Evolutionary conservation across 306 rosid species (phyloP), one percentile per base, ranked within the genome.

Genomic region (Acacia crassicarpa): DNA sequence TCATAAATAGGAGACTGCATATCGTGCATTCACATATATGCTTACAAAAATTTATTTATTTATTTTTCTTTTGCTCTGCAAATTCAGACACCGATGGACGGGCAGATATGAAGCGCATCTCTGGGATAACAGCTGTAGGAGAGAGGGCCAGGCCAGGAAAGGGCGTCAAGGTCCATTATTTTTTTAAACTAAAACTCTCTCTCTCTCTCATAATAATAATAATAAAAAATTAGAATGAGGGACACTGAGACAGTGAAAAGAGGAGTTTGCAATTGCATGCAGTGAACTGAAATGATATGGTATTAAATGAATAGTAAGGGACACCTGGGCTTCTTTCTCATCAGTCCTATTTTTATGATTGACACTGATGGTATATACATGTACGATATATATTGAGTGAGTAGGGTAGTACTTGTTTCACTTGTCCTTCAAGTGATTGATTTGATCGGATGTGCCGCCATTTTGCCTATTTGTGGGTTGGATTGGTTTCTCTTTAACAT

Each of bases 51-150:
- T 51, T 17, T 17, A 58, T 74, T 13, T 54, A 20, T 17, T 13
- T 54, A 20, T 17, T 53, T 53, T 53, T 10, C 1, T 48, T 13
- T 67, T 23, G 17, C 54, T 75, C 40, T 33, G 72, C 33, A 14
- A 40, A 30, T 78, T 81, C 86, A 95, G 98, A 44, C 98, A 95
- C 81, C 77, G 98, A 74, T 95, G 99, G 99, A 93, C 97, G 73
- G 99, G 98, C 61, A 90, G 98, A 89, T 95, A 91, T 71, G 99
- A 95, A 89, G 99, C 99, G 86, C 98, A 95, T 89, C 94, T 95
- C 1, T 95, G 99, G 99, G 99, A 95, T 83, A 91, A 95, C 89
- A 95, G 93, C 94, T 86, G 94, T 86, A 89, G 93, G 76, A 84
- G 92, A 58, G 97, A 95, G 89, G 97, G 99, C 33, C 94, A 91